Conservation (phyloP, 495 filamentous ascomycete genomes). For the Clohesyomyces aquaticus region DNA sequence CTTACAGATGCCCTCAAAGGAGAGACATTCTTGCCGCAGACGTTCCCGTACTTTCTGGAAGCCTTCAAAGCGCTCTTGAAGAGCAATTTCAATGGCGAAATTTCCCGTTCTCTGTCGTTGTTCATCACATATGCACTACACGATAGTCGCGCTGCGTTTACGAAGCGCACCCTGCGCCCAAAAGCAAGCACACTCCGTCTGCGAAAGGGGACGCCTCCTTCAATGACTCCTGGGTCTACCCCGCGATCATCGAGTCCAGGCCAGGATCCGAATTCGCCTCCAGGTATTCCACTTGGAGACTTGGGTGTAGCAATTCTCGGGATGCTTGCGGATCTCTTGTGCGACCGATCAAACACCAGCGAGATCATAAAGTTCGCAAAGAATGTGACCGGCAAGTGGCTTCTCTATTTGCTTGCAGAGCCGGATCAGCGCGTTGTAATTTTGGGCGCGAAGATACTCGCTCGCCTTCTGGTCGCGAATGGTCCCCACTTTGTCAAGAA, state of each 20-base stretch:
- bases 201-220: slow-evolving; percentile 29
- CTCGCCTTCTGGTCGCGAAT: slow-evolving; percentile 80
- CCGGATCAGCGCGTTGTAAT: slow-evolving; percentile 81
- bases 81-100: slow-evolving; percentile 76
- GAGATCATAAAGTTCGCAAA: slow-evolving; percentile 86
- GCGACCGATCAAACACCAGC: slow-evolving; percentile 63
- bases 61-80: slow-evolving; percentile 78
- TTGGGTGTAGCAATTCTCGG: slow-evolving; percentile 76
- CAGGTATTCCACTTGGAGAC: slow-evolving; percentile 49
- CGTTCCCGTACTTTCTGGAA: slow-evolving; percentile 72
- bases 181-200: slow-evolving; percentile 45
- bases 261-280: slow-evolving; percentile 19
- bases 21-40: slow-evolving; percentile 71
- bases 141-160: slow-evolving; percentile 52
- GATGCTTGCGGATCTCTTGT: slow-evolving; percentile 83
- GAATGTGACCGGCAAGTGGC: slow-evolving; percentile 98
- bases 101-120: slow-evolving; percentile 82
- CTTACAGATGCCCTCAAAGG: slow-evolving; percentile 86
- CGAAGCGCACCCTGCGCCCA: slow-evolving; percentile 58
- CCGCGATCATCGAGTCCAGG: slow-evolving; percentile 37
- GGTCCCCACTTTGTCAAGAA: slow-evolving; percentile 79
- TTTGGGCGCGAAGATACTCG: slow-evolving; percentile 79
- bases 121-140: slow-evolving; percentile 94
- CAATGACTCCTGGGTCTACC: slow-evolving; percentile 33
- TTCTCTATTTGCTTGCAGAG: slow-evolving; percentile 89